Base-by-base conservation (phyloP, 2,329 filamentous ascomycete genomes). In the Akanthomyces muscarius region DNA sequence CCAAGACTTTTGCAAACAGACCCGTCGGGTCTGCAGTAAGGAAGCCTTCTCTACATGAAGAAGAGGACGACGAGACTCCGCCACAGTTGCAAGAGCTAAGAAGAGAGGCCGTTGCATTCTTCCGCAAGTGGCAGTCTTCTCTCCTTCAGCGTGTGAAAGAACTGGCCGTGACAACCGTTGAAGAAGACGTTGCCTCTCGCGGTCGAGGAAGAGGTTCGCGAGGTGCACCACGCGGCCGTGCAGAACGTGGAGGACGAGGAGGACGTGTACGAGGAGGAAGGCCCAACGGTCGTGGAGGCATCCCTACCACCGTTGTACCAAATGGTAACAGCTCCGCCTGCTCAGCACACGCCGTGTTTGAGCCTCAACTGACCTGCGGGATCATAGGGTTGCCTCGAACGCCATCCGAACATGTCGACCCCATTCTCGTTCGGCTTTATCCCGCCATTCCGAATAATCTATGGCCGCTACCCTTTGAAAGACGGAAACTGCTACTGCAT, bases 71-170 rank as follows among this genome's bases (percentile, higher is more conserved):
- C 7, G 36, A 52, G 36, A 73, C 44, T 66, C 72, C 25, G 41
- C 74, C 78, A 5, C 75, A 80, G 63, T 81, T 89, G 65, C 77
- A 82, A 63, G 88, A 91, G 68, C 75, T 92, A 69, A 92, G 87
- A 77, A 86, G 84, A 66, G 87, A 89, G 61, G 83, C 87, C 1
- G 72, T 96, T 5, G 77, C 81, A 7, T 87, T 89, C 71, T 96
- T 94, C 71, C 86, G 89, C 63, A 89, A 91, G 66, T 98, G 94
- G 94, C 85, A 91, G 69, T 81, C 86, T 6, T 80, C 81, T 14
- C 84, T 97, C 11, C 78, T 91, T 47, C 82, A 85, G 63, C 85
- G 92, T 16, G 78, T 96, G 28, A 85, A 86, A 21, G 89, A 95
- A 42, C 82, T 92, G 21, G 81, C 83, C 48, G 79, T 84, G 5